phyloP scores from a whole-genome alignment of 495 filamentous ascomycete species.

The Friedmanniomyces endolithicus region DNA sequence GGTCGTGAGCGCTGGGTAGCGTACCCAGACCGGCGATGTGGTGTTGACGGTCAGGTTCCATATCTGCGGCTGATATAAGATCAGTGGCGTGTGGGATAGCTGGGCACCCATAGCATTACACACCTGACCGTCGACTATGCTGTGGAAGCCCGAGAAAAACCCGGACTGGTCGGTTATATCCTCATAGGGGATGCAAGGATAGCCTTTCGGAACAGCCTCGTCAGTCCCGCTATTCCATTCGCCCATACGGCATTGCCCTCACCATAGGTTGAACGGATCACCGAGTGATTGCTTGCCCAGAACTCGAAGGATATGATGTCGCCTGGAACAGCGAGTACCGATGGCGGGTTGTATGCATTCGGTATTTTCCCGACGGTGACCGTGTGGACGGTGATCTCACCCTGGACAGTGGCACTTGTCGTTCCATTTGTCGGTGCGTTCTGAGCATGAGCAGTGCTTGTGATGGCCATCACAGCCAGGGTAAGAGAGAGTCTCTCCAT shows the following conservation, averaged over 20 bases:
- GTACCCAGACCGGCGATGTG: slow-evolving; percentile 39
- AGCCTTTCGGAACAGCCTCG: slow-evolving; percentile 3
- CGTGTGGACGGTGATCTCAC: not conserved
- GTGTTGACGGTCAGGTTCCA: slow-evolving; percentile 39
- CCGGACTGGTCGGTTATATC: slow-evolving; percentile 17
- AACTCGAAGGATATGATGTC: slow-evolving; percentile 41
- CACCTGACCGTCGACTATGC: not conserved
- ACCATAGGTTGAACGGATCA: slow-evolving; percentile 41
- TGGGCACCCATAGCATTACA: too few species aligned
- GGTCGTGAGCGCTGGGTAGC: too few species aligned
- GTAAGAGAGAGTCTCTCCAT: too few species aligned
- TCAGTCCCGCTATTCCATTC: not conserved
- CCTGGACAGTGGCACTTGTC: not conserved
- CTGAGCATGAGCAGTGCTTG: too few species aligned
- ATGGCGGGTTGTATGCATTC: slow-evolving; percentile 19
- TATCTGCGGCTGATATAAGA: slow-evolving; percentile 22
- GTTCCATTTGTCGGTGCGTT: too few species aligned
- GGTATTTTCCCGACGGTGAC: slow-evolving; percentile 20
- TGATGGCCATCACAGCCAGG: too few species aligned
- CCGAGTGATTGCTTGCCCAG: slow-evolving; percentile 47
- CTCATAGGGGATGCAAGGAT: slow-evolving; percentile 49
- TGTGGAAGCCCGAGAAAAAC: slow-evolving; percentile 9
- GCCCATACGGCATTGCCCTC: not conserved
- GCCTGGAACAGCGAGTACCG: slow-evolving; percentile 18
- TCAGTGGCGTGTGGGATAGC: too few species aligned